phyloP scores from a whole-genome alignment of 306 rosid species.

The Rubus parviflorus region DNA sequence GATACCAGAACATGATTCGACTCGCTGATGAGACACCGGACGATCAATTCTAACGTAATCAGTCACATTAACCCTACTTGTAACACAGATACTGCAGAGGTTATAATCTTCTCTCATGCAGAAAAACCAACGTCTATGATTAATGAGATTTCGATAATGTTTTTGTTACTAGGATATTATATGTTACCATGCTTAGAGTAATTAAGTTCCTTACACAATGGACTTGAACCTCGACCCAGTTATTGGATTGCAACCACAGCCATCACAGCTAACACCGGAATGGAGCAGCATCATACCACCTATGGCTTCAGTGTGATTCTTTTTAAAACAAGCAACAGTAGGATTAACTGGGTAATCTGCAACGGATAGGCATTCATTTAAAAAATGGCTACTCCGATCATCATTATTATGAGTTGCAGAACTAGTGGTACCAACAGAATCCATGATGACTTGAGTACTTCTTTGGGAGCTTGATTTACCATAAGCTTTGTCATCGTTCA shows the following conservation, averaged over 20 bases:
- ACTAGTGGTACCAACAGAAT: constrained; percentile 29
- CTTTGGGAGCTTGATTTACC: constrained; percentile 30
- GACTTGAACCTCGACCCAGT: constrained; percentile 86
- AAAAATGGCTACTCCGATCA: constrained; percentile 16
- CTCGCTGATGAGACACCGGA: constrained; percentile 29
- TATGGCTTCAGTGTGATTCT: constrained; percentile 38
- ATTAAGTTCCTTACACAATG: constrained; percentile 47
- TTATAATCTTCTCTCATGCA: constrained; percentile 67
- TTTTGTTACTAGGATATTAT: neutral
- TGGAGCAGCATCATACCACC: constrained; percentile 59
- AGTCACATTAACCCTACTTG: constrained; percentile 44
- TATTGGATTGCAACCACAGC: constrained; percentile 79
- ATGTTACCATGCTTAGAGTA: neutral
- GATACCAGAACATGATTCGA: neutral
- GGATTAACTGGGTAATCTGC: constrained; percentile 14
- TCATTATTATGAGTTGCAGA: constrained; percentile 16
- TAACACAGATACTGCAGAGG: constrained; percentile 69
- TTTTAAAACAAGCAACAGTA: constrained; percentile 19
- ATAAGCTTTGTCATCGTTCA: constrained; percentile 34
- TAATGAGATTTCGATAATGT: neutral
- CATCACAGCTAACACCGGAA: constrained; percentile 66
- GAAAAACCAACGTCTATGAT: constrained; percentile 8
- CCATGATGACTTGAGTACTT: constrained; percentile 15
- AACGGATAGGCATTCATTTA: constrained; percentile 41
- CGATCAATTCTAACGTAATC: constrained; percentile 64